Conservation (phyloP, 805 yeast species). For the Yarrowia bubula region DNA sequence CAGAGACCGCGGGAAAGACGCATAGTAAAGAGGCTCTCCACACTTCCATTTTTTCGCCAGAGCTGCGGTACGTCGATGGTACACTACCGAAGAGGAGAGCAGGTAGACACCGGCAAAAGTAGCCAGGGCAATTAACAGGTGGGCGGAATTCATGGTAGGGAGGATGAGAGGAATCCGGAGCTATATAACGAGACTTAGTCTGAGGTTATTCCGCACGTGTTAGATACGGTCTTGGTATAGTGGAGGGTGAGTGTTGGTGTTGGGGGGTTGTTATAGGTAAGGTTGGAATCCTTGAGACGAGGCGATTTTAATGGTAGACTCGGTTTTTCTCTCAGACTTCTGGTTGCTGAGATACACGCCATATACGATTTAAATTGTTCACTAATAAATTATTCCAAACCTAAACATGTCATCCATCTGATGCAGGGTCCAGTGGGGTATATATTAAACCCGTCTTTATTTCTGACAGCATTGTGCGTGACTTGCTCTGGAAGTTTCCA, state of each 20-base stretch:
- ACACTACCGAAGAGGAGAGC: background rate
- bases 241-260: background rate
- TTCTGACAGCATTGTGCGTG: too few relatives aligned
- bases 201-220: background rate
- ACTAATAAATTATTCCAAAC: background rate
- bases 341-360: background rate
- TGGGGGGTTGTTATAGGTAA: too few relatives aligned
- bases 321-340: background rate
- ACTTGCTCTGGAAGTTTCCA: too few relatives aligned
- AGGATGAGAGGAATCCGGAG: background rate
- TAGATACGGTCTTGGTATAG: background rate
- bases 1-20: background rate
- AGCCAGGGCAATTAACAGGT: background rate
- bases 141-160: background rate
- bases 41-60: constrained; percentile 18
- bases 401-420: background rate
- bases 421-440: constrained; percentile 11
- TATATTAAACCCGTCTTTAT: too few relatives aligned
- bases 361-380: background rate
- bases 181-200: background rate
- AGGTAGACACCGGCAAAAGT: background rate
- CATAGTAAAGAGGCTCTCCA: background rate
- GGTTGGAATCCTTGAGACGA: background rate
- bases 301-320: background rate
- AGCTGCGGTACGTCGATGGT: background rate